These are phyloP conservation scores for Diplodia scrobiculata DNA, from an alignment of 2,329 filamentous ascomycete species.

Conservation along the genomic window DNA sequence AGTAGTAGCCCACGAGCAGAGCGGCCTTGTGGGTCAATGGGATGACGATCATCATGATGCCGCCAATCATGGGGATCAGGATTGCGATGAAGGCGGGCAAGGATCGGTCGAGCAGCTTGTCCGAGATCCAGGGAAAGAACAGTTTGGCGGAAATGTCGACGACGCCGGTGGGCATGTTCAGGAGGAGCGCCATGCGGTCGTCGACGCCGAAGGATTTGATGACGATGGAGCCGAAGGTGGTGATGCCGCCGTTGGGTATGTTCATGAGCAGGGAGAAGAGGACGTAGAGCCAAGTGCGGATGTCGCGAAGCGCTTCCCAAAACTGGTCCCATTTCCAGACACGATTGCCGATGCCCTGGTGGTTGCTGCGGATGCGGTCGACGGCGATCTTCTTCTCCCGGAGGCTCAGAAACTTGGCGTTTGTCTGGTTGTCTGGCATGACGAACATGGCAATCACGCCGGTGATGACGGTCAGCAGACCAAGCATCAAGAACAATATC, in stretches of 20 bases:
- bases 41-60: slow-evolving; percentile 13
- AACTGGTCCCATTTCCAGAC: slow-evolving; percentile 44
- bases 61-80: slow-evolving; percentile 25
- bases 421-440: slow-evolving; percentile 43
- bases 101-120: slow-evolving; percentile 31
- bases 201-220: slow-evolving; percentile 50
- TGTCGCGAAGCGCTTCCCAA: slow-evolving; percentile 46
- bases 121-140: slow-evolving; percentile 17
- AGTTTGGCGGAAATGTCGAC: slow-evolving; percentile 29
- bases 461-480: not conserved
- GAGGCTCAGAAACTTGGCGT: slow-evolving; percentile 42
- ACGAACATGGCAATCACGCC: slow-evolving; percentile 34
- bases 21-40: slow-evolving; percentile 22
- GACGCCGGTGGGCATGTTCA: slow-evolving; percentile 13
- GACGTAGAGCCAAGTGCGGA: slow-evolving; percentile 46
- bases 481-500: slow-evolving; percentile 42
- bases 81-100: slow-evolving; percentile 31
- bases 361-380: slow-evolving; percentile 45
- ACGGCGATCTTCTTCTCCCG: slow-evolving; percentile 46
- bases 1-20: slow-evolving; percentile 11
- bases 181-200: not conserved
- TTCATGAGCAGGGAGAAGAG: slow-evolving; percentile 50
- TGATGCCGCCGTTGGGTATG: slow-evolving; percentile 55
- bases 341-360: slow-evolving; percentile 47
- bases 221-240: slow-evolving; percentile 52